These are phyloP conservation scores for Begonia loranthoides DNA, from an alignment of 306 rosid species.

Conservation along the genomic window DNA sequence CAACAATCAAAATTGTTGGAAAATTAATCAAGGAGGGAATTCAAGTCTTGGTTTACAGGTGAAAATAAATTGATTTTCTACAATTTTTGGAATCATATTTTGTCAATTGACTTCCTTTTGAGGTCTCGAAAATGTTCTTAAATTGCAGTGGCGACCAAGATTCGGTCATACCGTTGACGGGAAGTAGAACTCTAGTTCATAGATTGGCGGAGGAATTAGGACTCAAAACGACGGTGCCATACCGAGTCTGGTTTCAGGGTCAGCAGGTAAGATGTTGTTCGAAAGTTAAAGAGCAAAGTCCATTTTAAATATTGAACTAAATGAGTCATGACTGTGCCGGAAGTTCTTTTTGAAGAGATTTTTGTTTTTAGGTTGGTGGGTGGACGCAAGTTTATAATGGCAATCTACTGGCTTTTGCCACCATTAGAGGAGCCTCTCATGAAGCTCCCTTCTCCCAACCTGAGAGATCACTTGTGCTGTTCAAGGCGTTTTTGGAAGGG, in stretches of 20 bases:
- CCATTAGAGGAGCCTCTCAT: constrained; percentile 88
- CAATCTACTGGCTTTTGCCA: constrained; percentile 74
- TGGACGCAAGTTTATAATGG: constrained; percentile 92
- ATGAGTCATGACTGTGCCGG: too few relatives aligned
- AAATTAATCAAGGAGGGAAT: constrained; percentile 63
- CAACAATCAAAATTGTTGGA: constrained; percentile 63
- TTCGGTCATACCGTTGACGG: constrained; percentile 87
- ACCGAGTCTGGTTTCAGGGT: constrained; percentile 87
- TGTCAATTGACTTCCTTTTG: constrained; percentile 2
- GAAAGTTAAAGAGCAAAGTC: neutral
- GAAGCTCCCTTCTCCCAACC: constrained; percentile 98
- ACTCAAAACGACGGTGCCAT: constrained; percentile 64
- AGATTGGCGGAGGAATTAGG: constrained; percentile 49
- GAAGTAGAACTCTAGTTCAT: constrained; percentile 77
- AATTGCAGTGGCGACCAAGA: constrained; percentile 87
- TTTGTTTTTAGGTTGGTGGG: constrained; percentile 70
- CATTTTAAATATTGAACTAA: too few relatives aligned
- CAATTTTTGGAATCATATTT: neutral
- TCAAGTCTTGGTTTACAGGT: constrained; percentile 84
- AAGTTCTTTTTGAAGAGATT: constrained; percentile 2
- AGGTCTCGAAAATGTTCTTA: neutral
- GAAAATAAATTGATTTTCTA: constrained; percentile 3
- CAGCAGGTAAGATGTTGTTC: constrained; percentile 42
- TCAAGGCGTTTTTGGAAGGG: constrained; percentile 57
- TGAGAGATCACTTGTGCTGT: constrained; percentile 69